Percentiles rank a stretch among this genome's conserved stretches.
phyloP scores from a whole-genome alignment of 2,329 filamentous ascomycete species.

The Cladophialophora bantiana region DNA sequence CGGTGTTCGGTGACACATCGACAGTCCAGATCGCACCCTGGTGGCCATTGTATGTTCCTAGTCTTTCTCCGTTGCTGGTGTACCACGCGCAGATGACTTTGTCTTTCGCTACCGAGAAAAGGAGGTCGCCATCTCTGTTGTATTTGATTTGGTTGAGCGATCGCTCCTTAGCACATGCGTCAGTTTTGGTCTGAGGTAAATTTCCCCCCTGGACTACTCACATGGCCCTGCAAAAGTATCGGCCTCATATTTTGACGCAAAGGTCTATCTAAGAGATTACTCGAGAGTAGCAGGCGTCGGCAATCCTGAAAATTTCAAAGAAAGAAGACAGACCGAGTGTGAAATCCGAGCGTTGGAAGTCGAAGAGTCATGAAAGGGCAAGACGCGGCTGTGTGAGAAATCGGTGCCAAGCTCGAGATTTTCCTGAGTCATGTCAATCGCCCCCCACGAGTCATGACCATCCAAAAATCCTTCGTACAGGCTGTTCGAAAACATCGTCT shows the following conservation, averaged over 20 bases:
- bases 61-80: constrained; percentile 95
- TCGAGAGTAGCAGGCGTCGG: not conserved
- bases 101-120: constrained; percentile 96
- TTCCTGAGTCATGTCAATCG: not conserved
- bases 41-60: constrained; percentile 96
- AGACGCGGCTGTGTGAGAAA: constrained; percentile 24
- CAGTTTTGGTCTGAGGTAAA: constrained; percentile 36
- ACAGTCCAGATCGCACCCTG: constrained; percentile 98
- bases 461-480: constrained; percentile 18
- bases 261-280: constrained; percentile 8
- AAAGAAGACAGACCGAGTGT: not conserved
- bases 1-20: constrained; percentile 90
- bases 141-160: constrained; percentile 96
- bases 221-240: constrained; percentile 93
- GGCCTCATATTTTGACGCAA: constrained; percentile 74
- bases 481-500: constrained; percentile 18
- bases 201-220: constrained; percentile 43
- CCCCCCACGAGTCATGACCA: constrained; percentile 20
- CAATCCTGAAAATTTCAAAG: not conserved
- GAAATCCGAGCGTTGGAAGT: not conserved
- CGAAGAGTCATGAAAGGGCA: constrained; percentile 2
- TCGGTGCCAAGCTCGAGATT: constrained; percentile 26
- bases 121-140: constrained; percentile 92
- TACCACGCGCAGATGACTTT: constrained; percentile 97
- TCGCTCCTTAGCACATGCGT: constrained; percentile 70